Conservation (phyloP, 139 green algal genomes). For the Closterium sp. region DNA sequence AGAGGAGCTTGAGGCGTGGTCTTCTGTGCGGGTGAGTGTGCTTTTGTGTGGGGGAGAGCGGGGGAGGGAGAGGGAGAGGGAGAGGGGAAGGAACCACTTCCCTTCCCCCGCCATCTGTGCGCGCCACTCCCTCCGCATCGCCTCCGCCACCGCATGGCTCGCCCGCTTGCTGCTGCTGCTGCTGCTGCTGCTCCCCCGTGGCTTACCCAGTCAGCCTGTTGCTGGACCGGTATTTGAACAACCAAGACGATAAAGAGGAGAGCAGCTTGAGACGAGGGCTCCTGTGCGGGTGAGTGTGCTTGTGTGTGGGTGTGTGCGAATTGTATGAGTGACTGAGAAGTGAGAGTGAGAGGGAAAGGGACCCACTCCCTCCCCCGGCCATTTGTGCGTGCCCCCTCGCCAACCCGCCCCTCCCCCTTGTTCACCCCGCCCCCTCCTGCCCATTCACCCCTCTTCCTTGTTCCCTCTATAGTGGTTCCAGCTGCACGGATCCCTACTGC, state of each 20-base stretch:
- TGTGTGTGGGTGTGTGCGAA: background rate
- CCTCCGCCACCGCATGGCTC: slow-evolving; percentile 23
- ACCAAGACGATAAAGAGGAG: background rate
- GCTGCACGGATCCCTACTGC: background rate
- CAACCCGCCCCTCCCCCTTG: background rate
- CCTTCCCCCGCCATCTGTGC: too few species aligned
- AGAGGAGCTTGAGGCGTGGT: background rate
- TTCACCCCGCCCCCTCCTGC: background rate
- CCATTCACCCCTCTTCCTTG: background rate
- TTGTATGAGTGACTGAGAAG: background rate
- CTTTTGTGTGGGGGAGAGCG: background rate
- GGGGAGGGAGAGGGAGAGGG: background rate
- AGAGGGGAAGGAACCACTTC: too few species aligned
- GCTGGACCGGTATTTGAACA: slow-evolving; percentile 11
- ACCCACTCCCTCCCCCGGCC: too few species aligned
- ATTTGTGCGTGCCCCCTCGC: too few species aligned
- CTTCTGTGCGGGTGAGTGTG: background rate
- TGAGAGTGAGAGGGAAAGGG: too few species aligned
- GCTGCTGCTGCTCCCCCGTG: slow-evolving; percentile 31
- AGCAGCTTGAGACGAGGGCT: background rate
- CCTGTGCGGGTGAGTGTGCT: background rate
- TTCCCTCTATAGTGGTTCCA: background rate
- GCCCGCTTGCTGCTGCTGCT: slow-evolving; percentile 9
- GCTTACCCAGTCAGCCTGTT: slow-evolving; percentile 36
- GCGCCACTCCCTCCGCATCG: slow-evolving; percentile 29